Conservation (phyloP, 2,329 filamentous ascomycete genomes). For the Beauveria varroae region DNA sequence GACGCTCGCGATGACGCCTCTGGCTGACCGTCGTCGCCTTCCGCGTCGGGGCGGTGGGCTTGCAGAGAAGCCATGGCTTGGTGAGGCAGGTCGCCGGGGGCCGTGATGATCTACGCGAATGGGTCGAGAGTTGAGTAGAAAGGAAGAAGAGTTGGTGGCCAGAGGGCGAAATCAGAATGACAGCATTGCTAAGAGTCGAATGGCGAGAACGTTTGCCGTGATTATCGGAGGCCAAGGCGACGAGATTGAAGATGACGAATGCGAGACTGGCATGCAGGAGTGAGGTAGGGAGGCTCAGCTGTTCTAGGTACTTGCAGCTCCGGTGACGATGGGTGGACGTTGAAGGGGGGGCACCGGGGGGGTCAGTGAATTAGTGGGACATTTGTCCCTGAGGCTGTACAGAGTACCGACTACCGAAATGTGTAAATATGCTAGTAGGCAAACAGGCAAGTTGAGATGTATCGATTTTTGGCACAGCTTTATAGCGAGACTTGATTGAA, state of each 20-base stretch:
- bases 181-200: neutral
- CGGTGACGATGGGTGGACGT: neutral
- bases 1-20: slow-evolving; percentile 46
- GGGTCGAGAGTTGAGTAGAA: neutral
- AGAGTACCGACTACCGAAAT: no score
- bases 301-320: no score
- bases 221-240: neutral
- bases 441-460: no score
- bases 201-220: neutral
- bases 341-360: neutral
- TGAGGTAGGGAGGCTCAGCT: neutral
- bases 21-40: neutral
- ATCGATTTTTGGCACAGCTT: no score
- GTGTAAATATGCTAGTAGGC: no score
- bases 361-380: no score
- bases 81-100: neutral
- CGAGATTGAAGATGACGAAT: slow-evolving; percentile 1
- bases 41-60: neutral
- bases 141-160: neutral
- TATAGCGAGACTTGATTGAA: no score
- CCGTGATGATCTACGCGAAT: neutral
- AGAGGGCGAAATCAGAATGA: neutral
- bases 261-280: slow-evolving; percentile 3
- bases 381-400: no score
- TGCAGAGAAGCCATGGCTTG: neutral